Conservation (phyloP, 306 rosid species). For the Cicer arietinum region DNA sequence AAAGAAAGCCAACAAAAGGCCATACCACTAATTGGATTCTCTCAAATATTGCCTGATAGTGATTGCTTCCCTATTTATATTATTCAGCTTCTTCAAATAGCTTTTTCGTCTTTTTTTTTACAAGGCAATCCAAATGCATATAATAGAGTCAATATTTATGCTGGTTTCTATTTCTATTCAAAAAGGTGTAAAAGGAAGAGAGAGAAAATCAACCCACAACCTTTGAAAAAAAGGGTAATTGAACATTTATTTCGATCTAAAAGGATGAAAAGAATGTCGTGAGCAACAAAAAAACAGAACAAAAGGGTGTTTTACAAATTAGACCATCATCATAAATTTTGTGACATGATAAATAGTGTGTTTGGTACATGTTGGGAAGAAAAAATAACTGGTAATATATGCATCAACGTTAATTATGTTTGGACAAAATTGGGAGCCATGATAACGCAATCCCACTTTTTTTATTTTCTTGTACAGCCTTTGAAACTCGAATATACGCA, state of each 20-base stretch:
- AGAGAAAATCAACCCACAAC: constrained; percentile 44
- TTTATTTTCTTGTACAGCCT: constrained; percentile 9
- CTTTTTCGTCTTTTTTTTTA: neutral
- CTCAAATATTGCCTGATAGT: constrained; percentile 61
- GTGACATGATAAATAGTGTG: constrained; percentile 29
- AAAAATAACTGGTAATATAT: constrained; percentile 21
- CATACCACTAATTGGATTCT: constrained; percentile 57
- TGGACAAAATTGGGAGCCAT: constrained; percentile 18
- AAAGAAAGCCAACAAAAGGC: constrained; percentile 55
- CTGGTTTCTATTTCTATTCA: constrained; percentile 14
- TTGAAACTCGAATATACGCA: constrained; percentile 33
- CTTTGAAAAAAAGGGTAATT: constrained; percentile 37
- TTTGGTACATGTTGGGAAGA: constrained; percentile 45
- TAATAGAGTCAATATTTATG: constrained; percentile 41
- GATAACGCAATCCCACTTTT: constrained; percentile 27
- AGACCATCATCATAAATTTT: constrained; percentile 12
- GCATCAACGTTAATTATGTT: constrained; percentile 52
- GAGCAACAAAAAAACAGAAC: constrained; percentile 36
- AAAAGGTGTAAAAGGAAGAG: neutral
- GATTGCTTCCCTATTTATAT: constrained; percentile 47
- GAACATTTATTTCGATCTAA: constrained; percentile 27
- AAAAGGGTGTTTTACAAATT: constrained; percentile 20
- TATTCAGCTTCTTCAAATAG: neutral
- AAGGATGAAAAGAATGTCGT: constrained; percentile 25
- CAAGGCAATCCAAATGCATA: constrained; percentile 36